A percentile compares a stretch with the other conserved stretches of the same genome.
Evolutionary conservation across 2,329 filamentous ascomycete genomes (phyloP).

Genomic region (Epichloe sp.): DNA sequence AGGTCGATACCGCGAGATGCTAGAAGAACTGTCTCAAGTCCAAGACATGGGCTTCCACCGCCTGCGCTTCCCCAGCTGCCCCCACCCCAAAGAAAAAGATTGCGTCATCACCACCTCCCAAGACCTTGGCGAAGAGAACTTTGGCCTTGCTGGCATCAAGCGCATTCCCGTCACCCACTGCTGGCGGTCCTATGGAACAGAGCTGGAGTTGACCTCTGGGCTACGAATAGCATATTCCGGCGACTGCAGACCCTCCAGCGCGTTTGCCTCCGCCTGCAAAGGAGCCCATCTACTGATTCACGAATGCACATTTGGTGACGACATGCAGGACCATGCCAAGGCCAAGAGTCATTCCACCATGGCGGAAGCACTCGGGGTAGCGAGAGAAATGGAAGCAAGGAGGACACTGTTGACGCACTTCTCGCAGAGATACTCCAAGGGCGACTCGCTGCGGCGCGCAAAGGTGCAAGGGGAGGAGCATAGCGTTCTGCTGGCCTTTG

Average conservation of each 20-base stretch:
- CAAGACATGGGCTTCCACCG: slow-evolving; percentile 61
- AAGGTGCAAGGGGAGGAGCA: slow-evolving; percentile 23
- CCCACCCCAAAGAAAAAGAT: slow-evolving; percentile 8
- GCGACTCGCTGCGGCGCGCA: slow-evolving; percentile 17
- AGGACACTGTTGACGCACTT: slow-evolving; percentile 86
- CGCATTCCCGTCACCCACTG: slow-evolving; percentile 66
- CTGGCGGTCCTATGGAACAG: slow-evolving; percentile 60
- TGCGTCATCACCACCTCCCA: slow-evolving; percentile 21
- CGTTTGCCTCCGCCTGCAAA: slow-evolving; percentile 57
- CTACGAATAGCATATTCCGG: slow-evolving; percentile 90
- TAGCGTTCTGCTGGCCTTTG: slow-evolving; percentile 57
- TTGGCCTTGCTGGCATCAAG: slow-evolving; percentile 54
- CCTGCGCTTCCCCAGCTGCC: slow-evolving; percentile 24
- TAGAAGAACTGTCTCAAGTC: slow-evolving; percentile 66
- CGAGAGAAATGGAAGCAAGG: slow-evolving; percentile 63
- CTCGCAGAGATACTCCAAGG: slow-evolving; percentile 80
- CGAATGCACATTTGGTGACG: slow-evolving; percentile 92
- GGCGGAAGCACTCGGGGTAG: slow-evolving; percentile 69
- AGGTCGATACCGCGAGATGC: slow-evolving; percentile 56
- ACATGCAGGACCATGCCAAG: slow-evolving; percentile 60
- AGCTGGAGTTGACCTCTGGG: slow-evolving; percentile 62
- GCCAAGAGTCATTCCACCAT: slow-evolving; percentile 89
- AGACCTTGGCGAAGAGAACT: slow-evolving; percentile 30
- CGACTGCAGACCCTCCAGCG: slow-evolving; percentile 68
- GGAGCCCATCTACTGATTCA: slow-evolving; percentile 78